phyloP scores from a whole-genome alignment of 2,329 filamentous ascomycete genomes.

The Stenocarpella maydis region DNA sequence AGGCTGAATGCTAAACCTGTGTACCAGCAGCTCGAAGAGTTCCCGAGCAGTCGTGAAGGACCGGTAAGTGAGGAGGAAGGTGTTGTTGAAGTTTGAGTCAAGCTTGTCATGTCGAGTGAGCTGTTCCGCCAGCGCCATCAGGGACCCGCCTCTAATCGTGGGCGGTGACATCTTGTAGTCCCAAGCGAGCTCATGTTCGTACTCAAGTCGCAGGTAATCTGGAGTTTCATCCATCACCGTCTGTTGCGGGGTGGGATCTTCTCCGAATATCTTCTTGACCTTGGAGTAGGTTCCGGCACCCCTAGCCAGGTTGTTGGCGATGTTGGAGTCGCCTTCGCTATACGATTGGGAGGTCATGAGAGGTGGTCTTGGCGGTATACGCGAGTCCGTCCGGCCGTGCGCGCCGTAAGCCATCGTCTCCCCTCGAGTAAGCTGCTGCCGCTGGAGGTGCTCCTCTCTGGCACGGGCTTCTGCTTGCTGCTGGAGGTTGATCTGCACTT shows the following conservation, averaged over 20 bases:
- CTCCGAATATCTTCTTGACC: conserved; percentile 71
- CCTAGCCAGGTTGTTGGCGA: conserved; percentile 62
- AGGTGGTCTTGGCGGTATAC: conserved; percentile 54
- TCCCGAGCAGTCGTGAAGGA: conserved; percentile 93
- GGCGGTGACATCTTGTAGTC: conserved; percentile 81
- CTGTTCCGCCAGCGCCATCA: conserved; percentile 91
- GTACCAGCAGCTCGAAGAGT: conserved; percentile 90
- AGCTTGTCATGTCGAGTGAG: conserved; percentile 95
- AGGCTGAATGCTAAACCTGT: conserved; percentile 91
- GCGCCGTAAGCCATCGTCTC: conserved; percentile 64
- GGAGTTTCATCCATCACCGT: conserved; percentile 76
- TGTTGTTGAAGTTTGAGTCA: conserved; percentile 95
- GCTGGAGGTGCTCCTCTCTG: conserved; percentile 56
- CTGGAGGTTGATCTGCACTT: conserved; percentile 68
- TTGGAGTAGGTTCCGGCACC: conserved; percentile 65
- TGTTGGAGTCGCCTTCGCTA: conserved; percentile 63
- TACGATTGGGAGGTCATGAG: conserved; percentile 69
- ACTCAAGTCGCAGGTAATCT: conserved; percentile 84
- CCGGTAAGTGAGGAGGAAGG: conserved; percentile 94
- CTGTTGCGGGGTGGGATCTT: conserved; percentile 64
- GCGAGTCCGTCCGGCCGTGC: conserved; percentile 68
- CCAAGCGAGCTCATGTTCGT: conserved; percentile 89
- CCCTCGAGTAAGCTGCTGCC: conserved; percentile 63
- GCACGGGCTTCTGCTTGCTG: conserved; percentile 54
- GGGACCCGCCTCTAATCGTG: conserved; percentile 85